Evolutionary conservation across 1,284 basidiomycete species (phyloP).

Genomic region (Wallemia ichthyophaga): DNA sequence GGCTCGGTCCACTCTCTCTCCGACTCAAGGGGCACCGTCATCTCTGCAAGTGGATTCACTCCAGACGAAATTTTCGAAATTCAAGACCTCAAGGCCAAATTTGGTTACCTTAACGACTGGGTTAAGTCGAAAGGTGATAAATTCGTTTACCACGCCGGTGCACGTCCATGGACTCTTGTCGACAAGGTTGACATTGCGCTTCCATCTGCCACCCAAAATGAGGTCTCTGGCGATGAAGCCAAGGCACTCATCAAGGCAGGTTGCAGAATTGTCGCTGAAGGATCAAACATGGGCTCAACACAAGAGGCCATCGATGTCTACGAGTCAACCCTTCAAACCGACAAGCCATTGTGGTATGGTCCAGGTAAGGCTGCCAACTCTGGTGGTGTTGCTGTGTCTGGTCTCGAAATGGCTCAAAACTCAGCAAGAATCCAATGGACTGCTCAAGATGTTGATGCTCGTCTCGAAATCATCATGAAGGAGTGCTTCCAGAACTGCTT

Average conservation of each 20-base stretch:
- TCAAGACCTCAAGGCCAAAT: constrained; percentile 31
- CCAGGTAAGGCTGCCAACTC: constrained; percentile 42
- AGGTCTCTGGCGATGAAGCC: constrained; percentile 40
- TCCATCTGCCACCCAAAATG: constrained; percentile 49
- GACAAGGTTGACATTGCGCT: constrained; percentile 36
- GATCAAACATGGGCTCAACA: constrained; percentile 31
- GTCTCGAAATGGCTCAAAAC: constrained; percentile 57
- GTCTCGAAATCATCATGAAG: constrained; percentile 45
- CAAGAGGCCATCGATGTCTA: constrained; percentile 39
- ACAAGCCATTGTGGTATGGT: constrained; percentile 31
- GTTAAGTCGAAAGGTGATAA: constrained; percentile 14
- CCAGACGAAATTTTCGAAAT: constrained; percentile 27
- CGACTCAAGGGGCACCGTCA: constrained; percentile 41
- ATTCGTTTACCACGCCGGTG: constrained; percentile 37
- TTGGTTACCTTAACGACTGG: constrained; percentile 28
- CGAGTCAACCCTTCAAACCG: constrained; percentile 27
- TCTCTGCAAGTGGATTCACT: constrained; percentile 30
- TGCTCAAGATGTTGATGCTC: constrained; percentile 37
- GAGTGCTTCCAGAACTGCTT: constrained; percentile 29
- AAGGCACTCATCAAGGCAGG: constrained; percentile 36
- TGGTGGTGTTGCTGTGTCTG: constrained; percentile 37
- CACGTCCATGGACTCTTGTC: constrained; percentile 44
- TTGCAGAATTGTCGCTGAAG: constrained; percentile 42
- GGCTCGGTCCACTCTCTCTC: constrained; percentile 43
- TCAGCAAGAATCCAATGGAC: constrained; percentile 30